Evolutionary conservation across 805 yeast species (phyloP).

Genomic region (Barnettozyma sucrosica): DNA sequence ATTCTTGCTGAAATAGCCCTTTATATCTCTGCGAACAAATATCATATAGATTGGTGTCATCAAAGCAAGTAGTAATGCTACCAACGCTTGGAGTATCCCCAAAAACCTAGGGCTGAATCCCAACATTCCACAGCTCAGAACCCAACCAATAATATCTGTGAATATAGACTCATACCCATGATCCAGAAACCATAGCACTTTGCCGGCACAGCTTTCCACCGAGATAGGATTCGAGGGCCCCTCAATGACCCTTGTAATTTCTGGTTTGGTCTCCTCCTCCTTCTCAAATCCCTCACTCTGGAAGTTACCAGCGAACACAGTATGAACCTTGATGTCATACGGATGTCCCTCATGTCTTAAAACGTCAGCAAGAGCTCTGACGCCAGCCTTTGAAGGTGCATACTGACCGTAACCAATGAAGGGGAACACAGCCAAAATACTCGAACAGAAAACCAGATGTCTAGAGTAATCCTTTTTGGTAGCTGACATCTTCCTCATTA

Average conservation of each 20-base stretch:
- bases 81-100: slow-evolving; percentile 44
- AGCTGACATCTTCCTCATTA: slow-evolving; percentile 36
- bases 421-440: slow-evolving; percentile 77
- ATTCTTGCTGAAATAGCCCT: slow-evolving; percentile 38
- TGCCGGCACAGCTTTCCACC: slow-evolving; percentile 59
- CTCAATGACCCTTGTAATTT: slow-evolving; percentile 74
- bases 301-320: slow-evolving; percentile 86
- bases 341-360: slow-evolving; percentile 77
- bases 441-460: slow-evolving; percentile 61
- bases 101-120: slow-evolving; percentile 66
- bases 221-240: slow-evolving; percentile 74
- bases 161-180: slow-evolving; percentile 67
- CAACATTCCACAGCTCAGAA: slow-evolving; percentile 57
- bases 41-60: slow-evolving; percentile 52
- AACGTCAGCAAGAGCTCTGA: slow-evolving; percentile 67
- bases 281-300: slow-evolving; percentile 78
- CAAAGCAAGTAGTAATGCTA: slow-evolving; percentile 45
- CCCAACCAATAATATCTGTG: slow-evolving; percentile 85
- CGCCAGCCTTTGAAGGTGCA: slow-evolving; percentile 83
- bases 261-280: slow-evolving; percentile 83
- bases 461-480: slow-evolving; percentile 30
- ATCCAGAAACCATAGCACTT: slow-evolving; percentile 49
- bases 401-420: slow-evolving; percentile 89
- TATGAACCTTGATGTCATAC: slow-evolving; percentile 61
- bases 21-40: slow-evolving; percentile 46